Conservation (phyloP, 352 stramenopile species). For the Phytopythium kandeliae region DNA sequence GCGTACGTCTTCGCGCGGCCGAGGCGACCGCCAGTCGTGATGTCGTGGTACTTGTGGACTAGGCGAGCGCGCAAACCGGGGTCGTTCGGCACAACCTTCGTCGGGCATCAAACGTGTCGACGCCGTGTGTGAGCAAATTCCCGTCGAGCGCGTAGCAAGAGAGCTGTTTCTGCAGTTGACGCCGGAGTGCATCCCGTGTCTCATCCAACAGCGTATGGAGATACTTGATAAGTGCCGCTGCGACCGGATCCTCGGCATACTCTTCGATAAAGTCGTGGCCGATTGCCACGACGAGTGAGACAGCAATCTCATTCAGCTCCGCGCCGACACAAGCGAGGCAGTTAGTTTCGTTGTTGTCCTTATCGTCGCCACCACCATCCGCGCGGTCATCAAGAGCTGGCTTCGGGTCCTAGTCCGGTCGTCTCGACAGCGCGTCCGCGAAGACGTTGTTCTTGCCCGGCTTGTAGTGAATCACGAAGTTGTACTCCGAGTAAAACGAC, state of each 20-base stretch:
- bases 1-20: conserved; percentile 22
- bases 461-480: conserved; percentile 17
- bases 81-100: conserved; percentile 10
- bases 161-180: not conserved
- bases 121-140: conserved; percentile 6
- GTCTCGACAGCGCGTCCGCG: conserved; percentile 17
- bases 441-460: conserved; percentile 11
- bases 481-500: conserved; percentile 21
- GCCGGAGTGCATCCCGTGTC: not conserved
- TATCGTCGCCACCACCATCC: conserved; percentile 2
- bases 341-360: not conserved
- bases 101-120: conserved; percentile 4
- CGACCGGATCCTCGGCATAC: no score
- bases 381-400: not conserved
- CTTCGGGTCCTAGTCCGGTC: conserved; percentile 8
- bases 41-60: conserved; percentile 14
- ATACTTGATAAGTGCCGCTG: conserved; percentile 5
- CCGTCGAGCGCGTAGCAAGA: conserved; percentile 3
- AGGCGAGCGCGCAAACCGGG: conserved; percentile 8
- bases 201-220: conserved; percentile 2
- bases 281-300: no score
- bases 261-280: no score
- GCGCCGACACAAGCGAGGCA: not conserved
- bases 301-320: no score
- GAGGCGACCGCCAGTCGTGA: conserved; percentile 10